Evolutionary conservation across 140 eudicot species (phyloP).

Genomic region (Oenanthe javanica): DNA sequence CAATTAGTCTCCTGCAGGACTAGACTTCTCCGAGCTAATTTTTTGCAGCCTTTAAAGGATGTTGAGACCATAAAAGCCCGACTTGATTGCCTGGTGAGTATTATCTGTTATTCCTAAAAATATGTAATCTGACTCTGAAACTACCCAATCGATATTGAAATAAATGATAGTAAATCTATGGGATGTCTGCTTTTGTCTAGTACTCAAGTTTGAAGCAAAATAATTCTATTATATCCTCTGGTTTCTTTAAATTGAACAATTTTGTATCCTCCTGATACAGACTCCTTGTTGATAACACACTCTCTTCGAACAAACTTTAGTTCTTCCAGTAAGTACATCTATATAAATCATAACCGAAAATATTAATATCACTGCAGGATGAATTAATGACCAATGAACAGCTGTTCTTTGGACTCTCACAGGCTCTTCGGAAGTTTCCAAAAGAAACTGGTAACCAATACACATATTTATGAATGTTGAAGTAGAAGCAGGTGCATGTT

Average conservation of each 20-base stretch:
- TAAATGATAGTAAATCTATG: neutral
- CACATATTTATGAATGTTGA: neutral
- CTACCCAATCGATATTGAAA: neutral
- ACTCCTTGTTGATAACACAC: neutral
- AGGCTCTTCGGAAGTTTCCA: constrained; percentile 94
- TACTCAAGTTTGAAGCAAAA: neutral
- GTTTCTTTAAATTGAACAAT: neutral
- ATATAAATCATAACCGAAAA: neutral
- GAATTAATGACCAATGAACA: constrained; percentile 96
- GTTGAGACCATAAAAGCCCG: constrained; percentile 86
- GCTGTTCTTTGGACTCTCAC: constrained; percentile 92
- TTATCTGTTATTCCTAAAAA: neutral
- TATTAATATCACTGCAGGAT: constrained; percentile 44
- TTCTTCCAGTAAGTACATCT: neutral
- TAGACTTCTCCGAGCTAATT: constrained; percentile 95
- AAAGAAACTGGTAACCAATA: constrained; percentile 76
- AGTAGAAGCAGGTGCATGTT: neutral
- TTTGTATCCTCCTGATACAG: neutral
- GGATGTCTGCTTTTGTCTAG: too few relatives aligned
- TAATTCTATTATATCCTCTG: neutral
- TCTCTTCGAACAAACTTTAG: neutral
- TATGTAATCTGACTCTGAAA: neutral
- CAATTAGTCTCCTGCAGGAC: constrained; percentile 48
- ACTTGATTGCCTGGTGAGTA: constrained; percentile 92
- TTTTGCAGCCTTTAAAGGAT: constrained; percentile 91